Evolutionary conservation across 306 rosid genomes (phyloP).

Genomic region (Parietaria judaica): DNA sequence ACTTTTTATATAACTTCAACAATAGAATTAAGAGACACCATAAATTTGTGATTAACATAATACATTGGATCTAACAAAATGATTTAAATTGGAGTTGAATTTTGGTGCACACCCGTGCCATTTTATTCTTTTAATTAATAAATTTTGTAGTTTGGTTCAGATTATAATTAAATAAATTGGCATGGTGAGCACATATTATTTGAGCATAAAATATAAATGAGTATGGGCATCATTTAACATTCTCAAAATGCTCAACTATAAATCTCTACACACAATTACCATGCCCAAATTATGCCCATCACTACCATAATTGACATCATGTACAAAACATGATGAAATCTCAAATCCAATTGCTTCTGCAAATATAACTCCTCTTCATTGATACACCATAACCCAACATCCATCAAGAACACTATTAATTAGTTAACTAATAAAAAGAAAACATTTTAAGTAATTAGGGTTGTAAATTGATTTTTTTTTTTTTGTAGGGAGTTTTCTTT

Average conservation of each 20-base stretch:
- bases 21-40: background rate
- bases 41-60: no score
- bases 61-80: background rate
- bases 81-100: constrained; percentile 6
- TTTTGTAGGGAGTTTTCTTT: no score
- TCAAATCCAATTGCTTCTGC: background rate
- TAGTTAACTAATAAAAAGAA: no score
- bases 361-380: background rate
- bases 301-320: constrained; percentile 6
- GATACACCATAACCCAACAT: constrained; percentile 1
- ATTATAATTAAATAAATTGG: background rate
- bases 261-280: background rate
- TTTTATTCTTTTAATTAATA: background rate
- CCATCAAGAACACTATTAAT: no score
- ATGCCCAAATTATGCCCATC: constrained; percentile 9
- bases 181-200: constrained; percentile 1
- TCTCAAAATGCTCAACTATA: constrained; percentile 9
- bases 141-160: no score
- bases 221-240: constrained; percentile 6
- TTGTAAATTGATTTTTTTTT: no score
- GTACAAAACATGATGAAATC: background rate
- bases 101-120: background rate
- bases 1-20: background rate
- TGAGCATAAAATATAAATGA: background rate
- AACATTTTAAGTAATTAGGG: no score